These are phyloP conservation scores for Sphenostylis stenocarpa DNA, from an alignment of 306 rosid species.

Conservation along the genomic window DNA sequence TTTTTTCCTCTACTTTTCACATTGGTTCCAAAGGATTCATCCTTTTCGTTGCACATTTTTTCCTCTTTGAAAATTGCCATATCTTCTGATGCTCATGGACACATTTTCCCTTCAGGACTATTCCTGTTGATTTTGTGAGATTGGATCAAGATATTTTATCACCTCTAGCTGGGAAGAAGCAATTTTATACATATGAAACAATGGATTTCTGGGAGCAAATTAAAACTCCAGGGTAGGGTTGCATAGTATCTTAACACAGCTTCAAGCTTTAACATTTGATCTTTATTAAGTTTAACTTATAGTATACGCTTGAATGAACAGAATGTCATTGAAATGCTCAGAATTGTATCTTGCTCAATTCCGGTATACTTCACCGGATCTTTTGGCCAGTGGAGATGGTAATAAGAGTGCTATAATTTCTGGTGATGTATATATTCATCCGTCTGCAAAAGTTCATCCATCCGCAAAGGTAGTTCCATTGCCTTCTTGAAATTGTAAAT, in stretches of 20 bases:
- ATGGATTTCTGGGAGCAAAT: slow-evolving; percentile 96
- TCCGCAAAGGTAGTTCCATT: slow-evolving; percentile 73
- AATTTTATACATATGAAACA: slow-evolving; percentile 81
- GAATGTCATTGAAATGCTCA: slow-evolving; percentile 93
- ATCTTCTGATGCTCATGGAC: neutral
- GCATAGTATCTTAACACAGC: slow-evolving; percentile 8
- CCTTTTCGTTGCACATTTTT: slow-evolving; percentile 18
- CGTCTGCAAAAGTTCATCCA: slow-evolving; percentile 96
- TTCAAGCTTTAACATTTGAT: slow-evolving; percentile 5
- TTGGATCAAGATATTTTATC: slow-evolving; percentile 97
- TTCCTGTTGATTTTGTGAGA: slow-evolving; percentile 75
- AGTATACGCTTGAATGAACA: slow-evolving; percentile 36
- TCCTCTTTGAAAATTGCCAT: slow-evolving; percentile 12
- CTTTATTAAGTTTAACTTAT: slow-evolving; percentile 22
- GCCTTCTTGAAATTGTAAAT: slow-evolving; percentile 19
- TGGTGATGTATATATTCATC: slow-evolving; percentile 89
- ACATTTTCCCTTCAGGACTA: slow-evolving; percentile 51
- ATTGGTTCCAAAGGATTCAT: neutral
- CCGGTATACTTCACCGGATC: slow-evolving; percentile 60
- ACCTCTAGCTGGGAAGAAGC: slow-evolving; percentile 95
- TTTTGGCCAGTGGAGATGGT: slow-evolving; percentile 80
- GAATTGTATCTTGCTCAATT: slow-evolving; percentile 88
- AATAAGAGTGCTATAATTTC: slow-evolving; percentile 54
- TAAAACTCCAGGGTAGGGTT: slow-evolving; percentile 86
- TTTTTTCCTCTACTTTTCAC: neutral